phyloP scores from a whole-genome alignment of 768 basidiomycete genomes.

The Lentinula detonsa region DNA sequence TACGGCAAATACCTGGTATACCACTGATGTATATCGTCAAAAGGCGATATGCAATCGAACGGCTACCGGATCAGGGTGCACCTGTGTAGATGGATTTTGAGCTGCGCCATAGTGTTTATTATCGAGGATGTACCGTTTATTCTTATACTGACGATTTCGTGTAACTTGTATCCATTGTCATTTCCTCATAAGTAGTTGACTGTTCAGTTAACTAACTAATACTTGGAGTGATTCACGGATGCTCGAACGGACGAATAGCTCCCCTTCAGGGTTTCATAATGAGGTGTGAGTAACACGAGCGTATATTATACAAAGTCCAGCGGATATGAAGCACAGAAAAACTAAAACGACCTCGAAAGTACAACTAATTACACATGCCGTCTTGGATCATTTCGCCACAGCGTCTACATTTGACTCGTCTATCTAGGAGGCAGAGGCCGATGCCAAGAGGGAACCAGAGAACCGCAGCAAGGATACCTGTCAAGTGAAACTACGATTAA shows the following conservation, averaged over 20 bases:
- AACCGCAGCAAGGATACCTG: constrained; percentile 76
- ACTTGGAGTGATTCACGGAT: no score
- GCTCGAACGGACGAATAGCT: no score
- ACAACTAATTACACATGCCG: constrained; percentile 28
- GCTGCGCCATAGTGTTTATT: background rate
- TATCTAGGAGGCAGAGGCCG: constrained; percentile 71
- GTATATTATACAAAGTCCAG: background rate
- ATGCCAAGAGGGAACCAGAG: constrained; percentile 86
- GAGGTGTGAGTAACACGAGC: background rate
- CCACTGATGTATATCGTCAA: constrained; percentile 97
- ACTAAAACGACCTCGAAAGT: background rate
- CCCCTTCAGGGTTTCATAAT: no score
- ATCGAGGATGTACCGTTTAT: background rate
- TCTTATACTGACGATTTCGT: background rate
- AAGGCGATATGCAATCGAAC: constrained; percentile 88
- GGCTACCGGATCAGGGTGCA: constrained; percentile 90
- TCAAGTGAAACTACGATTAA: background rate
- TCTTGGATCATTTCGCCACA: constrained; percentile 39
- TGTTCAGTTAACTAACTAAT: no score
- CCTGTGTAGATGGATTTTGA: constrained; percentile 35
- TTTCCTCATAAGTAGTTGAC: no score
- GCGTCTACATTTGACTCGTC: constrained; percentile 55
- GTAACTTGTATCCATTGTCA: background rate
- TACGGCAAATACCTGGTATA: constrained; percentile 89
- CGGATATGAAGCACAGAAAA: background rate